phyloP scores from a whole-genome alignment of 495 filamentous ascomycete species.

The Penicillium egyptiacum region DNA sequence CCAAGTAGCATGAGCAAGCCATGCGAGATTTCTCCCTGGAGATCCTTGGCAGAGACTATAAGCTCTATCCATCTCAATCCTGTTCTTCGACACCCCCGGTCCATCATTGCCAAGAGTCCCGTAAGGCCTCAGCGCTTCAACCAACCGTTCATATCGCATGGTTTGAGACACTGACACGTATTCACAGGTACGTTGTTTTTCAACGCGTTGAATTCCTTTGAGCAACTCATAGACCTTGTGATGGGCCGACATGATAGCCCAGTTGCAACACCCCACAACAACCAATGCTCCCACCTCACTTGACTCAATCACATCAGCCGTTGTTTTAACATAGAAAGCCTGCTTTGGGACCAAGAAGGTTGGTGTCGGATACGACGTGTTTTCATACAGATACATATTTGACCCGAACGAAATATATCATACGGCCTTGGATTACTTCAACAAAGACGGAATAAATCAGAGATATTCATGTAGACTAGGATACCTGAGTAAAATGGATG shows the following conservation, averaged over 20 bases:
- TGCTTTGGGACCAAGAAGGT: no score
- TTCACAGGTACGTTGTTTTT: not conserved
- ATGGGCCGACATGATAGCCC: conserved; percentile 25
- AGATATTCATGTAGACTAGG: not conserved
- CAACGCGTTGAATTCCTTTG: conserved; percentile 2
- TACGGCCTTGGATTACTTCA: not conserved
- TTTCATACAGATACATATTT: no score
- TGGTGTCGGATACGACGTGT: no score
- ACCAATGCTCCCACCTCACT: conserved; percentile 14
- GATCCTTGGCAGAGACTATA: conserved; percentile 15
- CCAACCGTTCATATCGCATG: conserved; percentile 14
- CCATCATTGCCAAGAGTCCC: conserved; percentile 18
- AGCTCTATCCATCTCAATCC: conserved; percentile 21
- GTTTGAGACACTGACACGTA: conserved; percentile 8
- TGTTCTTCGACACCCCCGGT: conserved; percentile 7
- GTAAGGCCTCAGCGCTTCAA: conserved; percentile 16
- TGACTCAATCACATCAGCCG: conserved; percentile 6
- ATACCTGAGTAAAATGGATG: not conserved
- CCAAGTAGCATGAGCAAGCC: conserved; percentile 29
- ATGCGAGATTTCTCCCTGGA: conserved; percentile 17
- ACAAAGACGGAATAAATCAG: not conserved
- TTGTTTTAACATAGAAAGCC: no score
- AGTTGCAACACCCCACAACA: conserved; percentile 27
- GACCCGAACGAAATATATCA: no score
- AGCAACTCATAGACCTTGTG: conserved; percentile 27